Base-by-base conservation (phyloP, 169 alveolate species). In the Cytauxzoon felis region DNA sequence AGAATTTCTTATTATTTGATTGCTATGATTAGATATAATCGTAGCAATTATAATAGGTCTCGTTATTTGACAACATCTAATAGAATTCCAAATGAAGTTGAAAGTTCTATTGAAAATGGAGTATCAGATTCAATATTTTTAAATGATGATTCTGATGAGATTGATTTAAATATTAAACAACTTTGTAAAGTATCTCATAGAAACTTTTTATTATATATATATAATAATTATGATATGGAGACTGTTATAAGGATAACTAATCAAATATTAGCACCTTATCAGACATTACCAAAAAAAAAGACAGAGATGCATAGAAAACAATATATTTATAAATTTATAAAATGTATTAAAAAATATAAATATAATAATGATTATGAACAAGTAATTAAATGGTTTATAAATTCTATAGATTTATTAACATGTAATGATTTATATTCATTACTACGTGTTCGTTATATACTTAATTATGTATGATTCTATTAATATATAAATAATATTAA, bases 221-320 rank as follows among this genome's bases (percentile, higher is more conserved):
- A 73, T 41, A 73, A 73, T 41, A 32, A 73, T 19, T 34, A 64
- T 11, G 80, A 62, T 26, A 60, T 64, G 54, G 80, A 43, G 2
- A 63, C 79, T 2, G 66, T 73, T 5, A 42, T 65, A 2, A 73
- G 59, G 26, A 52, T 73, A 1, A 64, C 75, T 42, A 73, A 73
- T 59, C 70, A 64, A 18, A 72, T 73, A 9, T 57, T 73, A 5
- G 84, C 84, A 7, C 61, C 79, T 3, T 73, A 73, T 40, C 84
- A 73, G 33, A 64, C 84, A 11, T 45, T 53, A 18, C 79, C 68
- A 19, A 30, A 57, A 49, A 19, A 71, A 36, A 52, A 27, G 27
- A 54, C 68, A 21, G 84, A 61, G 11, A 43, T 51, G 5, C 71
- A 64, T 21, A 56, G 84, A 3, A 24, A 56, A 7, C 59, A 54